These are phyloP conservation scores for Dactylellina leptospora DNA, from an alignment of 2,329 filamentous ascomycete genomes.

Conservation along the genomic window DNA sequence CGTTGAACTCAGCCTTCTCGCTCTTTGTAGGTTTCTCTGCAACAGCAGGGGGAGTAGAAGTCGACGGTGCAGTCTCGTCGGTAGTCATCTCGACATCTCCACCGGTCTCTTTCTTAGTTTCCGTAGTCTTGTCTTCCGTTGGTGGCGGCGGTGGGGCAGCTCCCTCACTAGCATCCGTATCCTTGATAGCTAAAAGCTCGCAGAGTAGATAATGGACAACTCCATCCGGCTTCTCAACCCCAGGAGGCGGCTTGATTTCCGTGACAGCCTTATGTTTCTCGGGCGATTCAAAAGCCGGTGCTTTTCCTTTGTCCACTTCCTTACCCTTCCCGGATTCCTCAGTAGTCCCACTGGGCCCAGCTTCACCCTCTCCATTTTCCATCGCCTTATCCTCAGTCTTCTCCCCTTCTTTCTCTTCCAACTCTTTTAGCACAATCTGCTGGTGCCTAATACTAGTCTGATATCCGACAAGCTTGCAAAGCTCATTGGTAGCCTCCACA, in stretches of 20 bases:
- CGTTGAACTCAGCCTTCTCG: slow-evolving; percentile 80
- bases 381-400: slow-evolving; percentile 58
- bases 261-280: slow-evolving; percentile 71
- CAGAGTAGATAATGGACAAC: slow-evolving; percentile 94
- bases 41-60: slow-evolving; percentile 58
- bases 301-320: slow-evolving; percentile 59
- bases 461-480: slow-evolving; percentile 75
- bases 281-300: slow-evolving; percentile 66
- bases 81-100: slow-evolving; percentile 65
- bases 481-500: slow-evolving; percentile 84
- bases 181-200: slow-evolving; percentile 73
- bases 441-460: slow-evolving; percentile 56
- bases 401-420: slow-evolving; percentile 52
- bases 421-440: slow-evolving; percentile 56
- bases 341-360: slow-evolving; percentile 4
- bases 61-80: slow-evolving; percentile 57
- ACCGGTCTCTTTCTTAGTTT: slow-evolving; percentile 54
- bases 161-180: slow-evolving; percentile 59
- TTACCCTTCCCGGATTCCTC: slow-evolving; percentile 35
- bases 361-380: slow-evolving; percentile 53
- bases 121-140: slow-evolving; percentile 46
- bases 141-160: slow-evolving; percentile 38
- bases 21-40: slow-evolving; percentile 68
- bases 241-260: slow-evolving; percentile 77
- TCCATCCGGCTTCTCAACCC: slow-evolving; percentile 91